Evolutionary conservation across 2,329 filamentous ascomycete genomes (phyloP).

Genomic region (Talaromyces sp.): DNA sequence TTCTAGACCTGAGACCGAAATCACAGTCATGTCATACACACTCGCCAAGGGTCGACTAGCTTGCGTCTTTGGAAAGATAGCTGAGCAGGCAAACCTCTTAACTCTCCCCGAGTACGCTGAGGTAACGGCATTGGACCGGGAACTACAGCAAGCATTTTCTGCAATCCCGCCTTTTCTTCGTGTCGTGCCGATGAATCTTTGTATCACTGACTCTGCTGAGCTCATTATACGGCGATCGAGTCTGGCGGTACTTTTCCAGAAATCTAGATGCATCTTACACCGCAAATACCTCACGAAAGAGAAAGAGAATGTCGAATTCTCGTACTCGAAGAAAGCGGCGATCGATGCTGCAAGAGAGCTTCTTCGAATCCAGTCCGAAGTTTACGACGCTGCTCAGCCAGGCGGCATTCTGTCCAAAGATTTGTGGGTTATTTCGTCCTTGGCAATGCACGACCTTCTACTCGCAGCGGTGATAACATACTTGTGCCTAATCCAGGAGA

Average conservation of each 20-base stretch:
- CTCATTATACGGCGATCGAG: conserved; percentile 1
- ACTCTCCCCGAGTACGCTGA: conserved; percentile 1
- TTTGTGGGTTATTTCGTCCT: conserved; percentile 2
- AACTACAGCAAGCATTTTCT: conserved; percentile 2
- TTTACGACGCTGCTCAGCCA: conserved; percentile 2
- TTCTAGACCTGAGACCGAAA: not conserved
- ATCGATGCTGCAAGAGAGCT: conserved; percentile 4
- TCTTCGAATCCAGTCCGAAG: conserved; percentile 1
- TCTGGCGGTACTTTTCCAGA: conserved; percentile 4
- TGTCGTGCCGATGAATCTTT: conserved; percentile 1
- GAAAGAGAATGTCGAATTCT: not conserved
- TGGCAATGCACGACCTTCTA: conserved; percentile 2
- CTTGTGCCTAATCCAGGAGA: not conserved
- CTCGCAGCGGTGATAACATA: conserved; percentile 1
- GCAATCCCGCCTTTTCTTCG: not conserved
- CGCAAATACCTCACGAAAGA: conserved; percentile 3
- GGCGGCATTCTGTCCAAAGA: conserved; percentile 1
- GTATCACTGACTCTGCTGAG: not conserved
- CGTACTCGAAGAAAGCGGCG: not conserved
- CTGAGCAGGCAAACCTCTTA: conserved; percentile 4
- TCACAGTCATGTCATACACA: conserved; percentile 3
- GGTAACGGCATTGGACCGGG: not conserved
- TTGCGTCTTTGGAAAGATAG: conserved; percentile 1
- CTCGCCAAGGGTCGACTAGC: conserved; percentile 1
- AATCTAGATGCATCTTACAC: conserved; percentile 6